Evolutionary conservation across 2,329 filamentous ascomycete genomes (phyloP), one percentile per base, ranked within the genome.

Genomic region (Aspergillus hortae): DNA sequence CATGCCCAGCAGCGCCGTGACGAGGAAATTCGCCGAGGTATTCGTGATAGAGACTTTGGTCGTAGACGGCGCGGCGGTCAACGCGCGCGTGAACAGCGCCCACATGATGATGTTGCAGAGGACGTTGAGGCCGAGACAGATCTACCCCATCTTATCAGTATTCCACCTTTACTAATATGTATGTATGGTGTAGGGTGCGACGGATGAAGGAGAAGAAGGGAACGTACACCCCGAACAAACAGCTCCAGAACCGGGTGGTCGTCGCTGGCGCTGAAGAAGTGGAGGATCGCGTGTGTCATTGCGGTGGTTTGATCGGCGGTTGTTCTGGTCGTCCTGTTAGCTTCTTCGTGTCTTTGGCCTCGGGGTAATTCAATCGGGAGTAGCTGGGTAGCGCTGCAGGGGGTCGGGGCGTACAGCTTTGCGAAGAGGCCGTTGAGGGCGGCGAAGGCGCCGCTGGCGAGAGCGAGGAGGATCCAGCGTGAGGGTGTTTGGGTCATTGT

Each of bases 401-500:
- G 33, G 23, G 21, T n/a, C 6, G 23, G 6, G 6, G 63, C 69
- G 38, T 73, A 83, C 80, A 86, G 74, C 68, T 86, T 86, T 10
- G 83, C 83, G 66, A 86, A 86, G n/a, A 85, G 78, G 46, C 83
- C 83, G 59, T 86, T 86, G 61, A 84, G 74, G 10, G 83, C 82
- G 15, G 83, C 83, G 64, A 83, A 86, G 38, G 77, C 76, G 51
- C 83, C 83, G 58, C 80, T 83, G n/a, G 80, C 75, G 33, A 85
- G 69, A 44, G 83, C 83, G 51, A 84, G 76, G 55, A 81, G 61
- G 43, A 86, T 74, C 76, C 76, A 79, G 56, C 67, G 67, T 44
- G 64, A 60, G 40, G 56, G 52, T 48, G 40, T 43, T 21, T 38
- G 44, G 12, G 35, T 2, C 56, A 52, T 60, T 44, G 40, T 17